A percentile compares a stretch with the other conserved stretches of the same genome.
Evolutionary conservation across 495 filamentous ascomycete species (phyloP).

Genomic region (Amorphotheca resinae): DNA sequence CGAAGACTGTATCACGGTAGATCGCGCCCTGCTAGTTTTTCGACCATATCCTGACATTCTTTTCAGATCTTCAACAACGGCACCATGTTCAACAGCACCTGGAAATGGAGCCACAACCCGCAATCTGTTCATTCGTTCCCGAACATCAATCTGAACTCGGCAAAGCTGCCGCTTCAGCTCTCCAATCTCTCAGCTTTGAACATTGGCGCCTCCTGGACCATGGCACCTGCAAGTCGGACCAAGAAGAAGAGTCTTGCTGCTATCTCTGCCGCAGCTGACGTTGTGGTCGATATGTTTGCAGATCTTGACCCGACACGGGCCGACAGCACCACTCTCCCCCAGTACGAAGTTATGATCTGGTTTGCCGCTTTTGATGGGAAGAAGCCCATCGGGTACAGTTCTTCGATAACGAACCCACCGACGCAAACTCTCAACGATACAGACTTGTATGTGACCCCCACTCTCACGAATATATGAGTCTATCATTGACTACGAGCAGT

Average conservation of each 20-base stretch:
- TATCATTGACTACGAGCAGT: background rate
- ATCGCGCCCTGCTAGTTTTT: background rate
- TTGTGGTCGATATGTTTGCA: slow-evolving; percentile 14
- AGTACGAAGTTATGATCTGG: slow-evolving; percentile 18
- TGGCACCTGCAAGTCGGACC: background rate
- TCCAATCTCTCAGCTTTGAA: slow-evolving; percentile 1
- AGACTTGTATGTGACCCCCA: slow-evolving; percentile 4
- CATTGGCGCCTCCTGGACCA: slow-evolving; percentile 1
- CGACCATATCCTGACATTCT: background rate
- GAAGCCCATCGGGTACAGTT: slow-evolving; percentile 8
- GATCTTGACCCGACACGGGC: slow-evolving; percentile 6
- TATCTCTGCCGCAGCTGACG: background rate
- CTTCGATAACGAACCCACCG: slow-evolving; percentile 1
- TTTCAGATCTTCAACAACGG: background rate
- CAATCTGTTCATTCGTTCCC: slow-evolving; percentile 6
- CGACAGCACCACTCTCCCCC: background rate
- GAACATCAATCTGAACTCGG: slow-evolving; percentile 3
- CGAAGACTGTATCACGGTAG: slow-evolving; percentile 1
- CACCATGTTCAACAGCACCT: slow-evolving; percentile 1
- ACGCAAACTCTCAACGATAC: slow-evolving; percentile 4
- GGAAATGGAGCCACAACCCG: slow-evolving; percentile 7
- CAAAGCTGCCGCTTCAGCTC: background rate
- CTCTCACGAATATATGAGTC: background rate
- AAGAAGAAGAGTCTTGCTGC: background rate
- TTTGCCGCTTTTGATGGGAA: slow-evolving; percentile 8